These are phyloP conservation scores for Helicostylum pulchrum DNA, from an alignment of 192 early-diverging fungal genomes.

Conservation along the genomic window DNA sequence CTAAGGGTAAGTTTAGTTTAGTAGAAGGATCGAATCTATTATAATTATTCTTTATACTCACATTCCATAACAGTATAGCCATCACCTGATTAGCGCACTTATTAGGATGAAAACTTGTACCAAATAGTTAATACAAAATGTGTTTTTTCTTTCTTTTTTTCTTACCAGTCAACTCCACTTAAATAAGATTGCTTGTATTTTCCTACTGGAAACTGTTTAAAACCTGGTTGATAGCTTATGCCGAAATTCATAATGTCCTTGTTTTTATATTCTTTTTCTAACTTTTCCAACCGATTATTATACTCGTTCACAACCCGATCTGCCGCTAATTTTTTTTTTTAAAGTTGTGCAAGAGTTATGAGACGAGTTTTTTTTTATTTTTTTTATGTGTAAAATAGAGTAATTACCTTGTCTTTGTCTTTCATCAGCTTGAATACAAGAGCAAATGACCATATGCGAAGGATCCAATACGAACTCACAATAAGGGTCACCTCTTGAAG, in stretches of 20 bases:
- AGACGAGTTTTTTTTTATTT: background rate
- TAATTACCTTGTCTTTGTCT: constrained; percentile 38
- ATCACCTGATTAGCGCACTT: constrained; percentile 54
- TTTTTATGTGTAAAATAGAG: background rate
- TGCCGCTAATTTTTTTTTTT: constrained; percentile 19
- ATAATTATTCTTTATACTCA: constrained; percentile 26
- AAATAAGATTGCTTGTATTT: constrained; percentile 48
- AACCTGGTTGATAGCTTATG: constrained; percentile 43
- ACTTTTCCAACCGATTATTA: constrained; percentile 28
- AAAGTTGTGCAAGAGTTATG: background rate
- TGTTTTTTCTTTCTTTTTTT: background rate
- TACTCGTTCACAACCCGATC: constrained; percentile 32
- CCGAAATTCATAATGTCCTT: constrained; percentile 32
- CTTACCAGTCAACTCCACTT: constrained; percentile 52
- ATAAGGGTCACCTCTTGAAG: constrained; percentile 47
- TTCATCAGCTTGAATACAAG: constrained; percentile 41
- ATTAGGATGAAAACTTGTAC: constrained; percentile 53
- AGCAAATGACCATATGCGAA: constrained; percentile 42
- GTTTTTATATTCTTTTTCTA: constrained; percentile 28
- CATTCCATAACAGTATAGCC: constrained; percentile 53
- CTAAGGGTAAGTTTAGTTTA: constrained; percentile 12
- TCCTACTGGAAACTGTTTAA: constrained; percentile 42
- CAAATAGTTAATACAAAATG: background rate
- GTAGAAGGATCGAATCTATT: background rate
- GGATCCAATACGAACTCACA: constrained; percentile 50